phyloP scores from a whole-genome alignment of 208 protist species.

The Leishmania major region DNA sequence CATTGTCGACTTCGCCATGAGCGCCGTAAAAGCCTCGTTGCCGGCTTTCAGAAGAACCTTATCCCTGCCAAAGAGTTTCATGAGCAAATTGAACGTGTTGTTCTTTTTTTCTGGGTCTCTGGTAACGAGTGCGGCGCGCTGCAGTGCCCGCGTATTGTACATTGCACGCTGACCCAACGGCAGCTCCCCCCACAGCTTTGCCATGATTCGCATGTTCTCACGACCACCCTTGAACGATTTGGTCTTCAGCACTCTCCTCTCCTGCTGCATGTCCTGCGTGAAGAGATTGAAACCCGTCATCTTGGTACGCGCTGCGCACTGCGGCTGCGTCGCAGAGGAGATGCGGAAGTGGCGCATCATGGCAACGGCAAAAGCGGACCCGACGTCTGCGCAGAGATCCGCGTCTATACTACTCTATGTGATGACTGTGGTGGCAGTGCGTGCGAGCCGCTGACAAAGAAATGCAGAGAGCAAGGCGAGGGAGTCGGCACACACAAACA shows the following conservation, averaged over 20 bases:
- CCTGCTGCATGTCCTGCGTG: constrained; percentile 37
- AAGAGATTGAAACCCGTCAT: constrained; percentile 79
- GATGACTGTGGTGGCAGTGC: neutral
- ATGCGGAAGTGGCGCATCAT: constrained; percentile 31
- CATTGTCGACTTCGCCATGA: constrained; percentile 56
- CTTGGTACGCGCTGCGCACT: constrained; percentile 23
- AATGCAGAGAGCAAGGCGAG: neutral
- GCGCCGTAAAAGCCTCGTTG: constrained; percentile 50
- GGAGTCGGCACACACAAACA: neutral
- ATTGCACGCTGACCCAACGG: constrained; percentile 18
- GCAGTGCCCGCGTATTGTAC: constrained; percentile 55
- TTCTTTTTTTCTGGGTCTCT: constrained; percentile 44
- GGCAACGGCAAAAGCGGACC: neutral
- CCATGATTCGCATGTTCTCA: constrained; percentile 50
- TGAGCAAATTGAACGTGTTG: constrained; percentile 74
- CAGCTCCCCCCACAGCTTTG: constrained; percentile 45
- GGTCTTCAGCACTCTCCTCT: constrained; percentile 34
- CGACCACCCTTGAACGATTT: constrained; percentile 36
- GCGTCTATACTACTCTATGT: neutral
- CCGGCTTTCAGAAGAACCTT: constrained; percentile 43
- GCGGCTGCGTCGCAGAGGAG: constrained; percentile 2
- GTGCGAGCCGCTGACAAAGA: neutral
- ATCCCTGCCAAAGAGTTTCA: constrained; percentile 49
- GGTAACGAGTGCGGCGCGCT: constrained; percentile 22
- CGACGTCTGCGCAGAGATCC: neutral